Base-by-base conservation (phyloP, 441 rosid genomes). In the Populus trichocarpa region DNA sequence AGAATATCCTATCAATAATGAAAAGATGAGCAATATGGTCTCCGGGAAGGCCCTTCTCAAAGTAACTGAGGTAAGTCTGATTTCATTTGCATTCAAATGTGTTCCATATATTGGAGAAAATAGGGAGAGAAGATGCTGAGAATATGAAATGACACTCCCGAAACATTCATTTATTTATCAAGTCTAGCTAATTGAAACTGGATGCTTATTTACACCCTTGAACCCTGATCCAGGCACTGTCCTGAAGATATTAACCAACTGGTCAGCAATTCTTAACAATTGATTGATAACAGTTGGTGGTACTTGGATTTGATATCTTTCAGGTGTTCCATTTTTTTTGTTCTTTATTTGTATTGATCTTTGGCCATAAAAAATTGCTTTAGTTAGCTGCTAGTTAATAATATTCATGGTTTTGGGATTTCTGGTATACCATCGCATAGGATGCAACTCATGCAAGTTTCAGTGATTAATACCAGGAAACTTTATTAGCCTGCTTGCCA, bases 11-110 rank as follows among this genome's bases (percentile, higher is more conserved):
- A 77, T 84, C 70, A 92, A 16, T 53, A 53, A 82, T 75, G 99
- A 95, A 81, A 97, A 89, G 87, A 86, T 79, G 33, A 78, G 85
- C 87, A 88, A 81, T 79, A 40, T 83, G 75, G 94, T 91, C 82
- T 91, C 99, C 53, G 97, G 92, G 83, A 97, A 95, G 88, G 97
- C 97, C 74, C 92, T 92, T 83, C 94, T 97, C 42, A 93, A 88
- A 88, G 98, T 97, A 77, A 95, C 98, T 14, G 99, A 93, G 98
- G 99, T 97, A 90, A 86, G 78, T 61, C 65, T 73, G 72, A 65
- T 71, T 53, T 53, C 22, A 16, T 53, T 50, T 53, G 61, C 61
- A 16, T 53, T 53, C n/a, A 18, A 53, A 1, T 18, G 61, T 53
- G 61, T 18, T 53, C 61, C 61, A 53, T 53, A 6, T 16, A 30